Conservation (phyloP, 192 early-diverging fungal species). For the Jimgerdemannia lactiflua region DNA sequence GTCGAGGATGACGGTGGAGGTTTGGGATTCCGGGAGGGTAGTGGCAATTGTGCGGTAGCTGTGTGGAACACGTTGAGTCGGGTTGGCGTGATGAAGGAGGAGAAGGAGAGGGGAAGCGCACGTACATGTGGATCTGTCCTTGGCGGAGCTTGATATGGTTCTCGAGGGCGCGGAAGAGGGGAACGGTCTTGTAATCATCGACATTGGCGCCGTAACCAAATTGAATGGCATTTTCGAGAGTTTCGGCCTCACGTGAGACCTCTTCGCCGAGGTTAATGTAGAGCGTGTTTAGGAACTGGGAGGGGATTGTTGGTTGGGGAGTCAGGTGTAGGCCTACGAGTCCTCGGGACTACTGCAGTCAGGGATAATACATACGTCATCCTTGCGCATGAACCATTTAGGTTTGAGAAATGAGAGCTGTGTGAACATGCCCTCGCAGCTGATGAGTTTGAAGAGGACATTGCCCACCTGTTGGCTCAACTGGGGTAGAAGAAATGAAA, state of each 20-base stretch:
- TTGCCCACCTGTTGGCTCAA: neutral
- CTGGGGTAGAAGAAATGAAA: neutral
- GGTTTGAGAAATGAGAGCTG: neutral
- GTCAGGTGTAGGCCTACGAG: too few species aligned
- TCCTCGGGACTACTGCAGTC: too few species aligned
- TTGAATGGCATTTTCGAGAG: neutral
- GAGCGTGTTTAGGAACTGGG: neutral
- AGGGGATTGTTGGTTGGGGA: neutral
- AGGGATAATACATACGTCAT: neutral
- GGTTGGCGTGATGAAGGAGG: neutral
- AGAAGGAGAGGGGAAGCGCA: neutral
- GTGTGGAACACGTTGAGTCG: neutral
- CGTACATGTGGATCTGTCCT: slow-evolving; percentile 24
- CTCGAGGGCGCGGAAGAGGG: neutral
- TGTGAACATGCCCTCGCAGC: neutral
- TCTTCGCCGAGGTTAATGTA: neutral
- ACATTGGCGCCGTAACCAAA: neutral
- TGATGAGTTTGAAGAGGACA: neutral
- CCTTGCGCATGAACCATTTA: neutral
- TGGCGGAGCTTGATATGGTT: slow-evolving; percentile 7
- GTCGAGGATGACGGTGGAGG: slow-evolving; percentile 16
- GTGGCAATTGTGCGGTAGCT: slow-evolving; percentile 39
- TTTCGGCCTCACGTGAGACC: neutral
- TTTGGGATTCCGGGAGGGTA: slow-evolving; percentile 24
- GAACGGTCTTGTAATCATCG: neutral